Base-by-base conservation (phyloP, 352 stramenopile species). In the Phytophthora ramorum region DNA sequence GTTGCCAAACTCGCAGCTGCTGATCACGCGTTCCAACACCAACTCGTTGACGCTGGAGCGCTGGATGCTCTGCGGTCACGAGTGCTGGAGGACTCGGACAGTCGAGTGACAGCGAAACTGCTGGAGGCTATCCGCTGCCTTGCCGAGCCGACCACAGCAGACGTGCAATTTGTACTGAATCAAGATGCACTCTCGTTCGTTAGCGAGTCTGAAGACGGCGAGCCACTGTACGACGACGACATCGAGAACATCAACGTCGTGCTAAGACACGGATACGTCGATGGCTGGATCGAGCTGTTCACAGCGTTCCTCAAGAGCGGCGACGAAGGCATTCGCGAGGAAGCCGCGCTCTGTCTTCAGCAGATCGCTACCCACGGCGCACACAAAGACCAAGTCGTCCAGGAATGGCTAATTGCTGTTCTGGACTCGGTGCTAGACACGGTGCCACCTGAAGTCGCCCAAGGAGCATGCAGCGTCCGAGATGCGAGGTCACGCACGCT, bases 281-380 rank as follows among this genome's bases (percentile, higher is more conserved):
- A 89, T 50, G 85, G 85, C 4, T 93, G 85, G 85, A 91, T 93
- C 48, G 85, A 91, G 46, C 45, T 93, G n/a, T 91, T 91, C 54
- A 90, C 82, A 8, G 69, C 81, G 10, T 88, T 89, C 30, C 40
- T 91, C 7, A 76, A 77, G 17, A 85, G 73, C 28, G 69, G 78
- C n/a, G 58, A 91, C 47, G 50, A 76, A 19, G 62, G 66, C 0
- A 76, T 93, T 10, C 75, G 79, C 4, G 64, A 68, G 14, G 63
- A 91, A 53, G 85, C 85, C 7, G 77, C 77, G 1, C 57, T 71
- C n/a, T 93, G 85, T 45, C 73, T 93, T 7, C 48, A 88, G 7
- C 81, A 89, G 49, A 75, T 93, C 13, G 72, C 72, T 4, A 78
- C 60, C 1, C 46, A 67, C 24, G 76, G 83, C 7, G 48, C 28